Conservation (phyloP, 2,329 filamentous ascomycete species). For the Neurospora sp. region DNA sequence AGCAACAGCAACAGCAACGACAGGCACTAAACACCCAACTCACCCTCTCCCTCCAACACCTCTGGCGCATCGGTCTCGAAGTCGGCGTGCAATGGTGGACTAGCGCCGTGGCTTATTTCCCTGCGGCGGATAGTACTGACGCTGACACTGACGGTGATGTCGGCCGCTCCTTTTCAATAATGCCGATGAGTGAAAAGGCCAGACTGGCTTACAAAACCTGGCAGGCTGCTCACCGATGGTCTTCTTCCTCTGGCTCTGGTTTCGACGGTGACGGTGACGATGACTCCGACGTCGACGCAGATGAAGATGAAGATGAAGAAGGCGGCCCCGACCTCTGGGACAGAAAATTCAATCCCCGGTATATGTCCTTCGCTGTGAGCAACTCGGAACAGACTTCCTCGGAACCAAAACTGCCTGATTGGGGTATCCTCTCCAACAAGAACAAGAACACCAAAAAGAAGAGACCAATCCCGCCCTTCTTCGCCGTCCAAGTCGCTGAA, state of each 20-base stretch:
- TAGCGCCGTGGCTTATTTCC: constrained; percentile 66
- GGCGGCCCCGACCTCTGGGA: constrained; percentile 59
- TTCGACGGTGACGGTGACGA: constrained; percentile 19
- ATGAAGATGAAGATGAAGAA: constrained; percentile 26
- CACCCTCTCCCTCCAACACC: constrained; percentile 72
- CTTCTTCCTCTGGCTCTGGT: constrained; percentile 1
- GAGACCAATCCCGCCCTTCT: constrained; percentile 43
- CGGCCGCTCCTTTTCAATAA: constrained; percentile 15
- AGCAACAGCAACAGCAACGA: constrained; percentile 15
- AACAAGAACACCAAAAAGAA: constrained; percentile 3
- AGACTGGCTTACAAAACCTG: constrained; percentile 37
- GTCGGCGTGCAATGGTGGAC: constrained; percentile 67
- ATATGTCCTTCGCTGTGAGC: constrained; percentile 30
- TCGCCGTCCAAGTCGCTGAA: constrained; percentile 65
- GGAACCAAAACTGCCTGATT: constrained; percentile 37
- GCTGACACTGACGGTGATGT: not conserved
- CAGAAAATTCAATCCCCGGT: constrained; percentile 45
- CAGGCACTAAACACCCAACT: constrained; percentile 47
- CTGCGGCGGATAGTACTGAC: constrained; percentile 18
- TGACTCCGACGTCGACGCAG: constrained; percentile 28
- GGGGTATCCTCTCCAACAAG: constrained; percentile 28
- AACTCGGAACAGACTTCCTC: constrained; percentile 4
- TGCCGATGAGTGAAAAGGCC: constrained; percentile 25
- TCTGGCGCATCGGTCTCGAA: constrained; percentile 71
- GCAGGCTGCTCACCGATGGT: constrained; percentile 32